Conservation (phyloP, 108 stramenopile genomes). For the Nannochloropsis oceanica region DNA sequence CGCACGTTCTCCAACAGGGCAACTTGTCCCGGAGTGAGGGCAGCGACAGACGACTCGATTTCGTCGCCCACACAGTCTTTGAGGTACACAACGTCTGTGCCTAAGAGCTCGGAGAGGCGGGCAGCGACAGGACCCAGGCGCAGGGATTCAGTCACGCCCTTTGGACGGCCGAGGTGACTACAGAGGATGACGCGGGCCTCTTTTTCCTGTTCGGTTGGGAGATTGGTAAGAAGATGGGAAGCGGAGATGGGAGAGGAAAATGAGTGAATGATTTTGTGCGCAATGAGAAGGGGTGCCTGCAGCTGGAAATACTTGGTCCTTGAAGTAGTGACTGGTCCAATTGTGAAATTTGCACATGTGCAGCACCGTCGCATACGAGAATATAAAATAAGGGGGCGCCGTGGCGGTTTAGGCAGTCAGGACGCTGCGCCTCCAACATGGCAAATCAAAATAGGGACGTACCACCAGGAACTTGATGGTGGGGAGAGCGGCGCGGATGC, state of each 20-base stretch:
- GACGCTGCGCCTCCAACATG: not conserved
- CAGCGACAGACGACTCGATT: no score
- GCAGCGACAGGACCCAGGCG: conserved; percentile 83
- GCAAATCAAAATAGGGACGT: not conserved
- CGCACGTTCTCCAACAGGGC: conserved; percentile 92
- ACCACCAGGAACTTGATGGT: conserved; percentile 83
- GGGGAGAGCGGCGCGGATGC: conserved; percentile 94
- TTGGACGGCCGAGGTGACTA: conserved; percentile 68
- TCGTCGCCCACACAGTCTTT: conserved; percentile 85
- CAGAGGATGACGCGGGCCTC: not conserved
- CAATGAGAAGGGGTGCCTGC: not conserved
- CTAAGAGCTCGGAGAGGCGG: conserved; percentile 82
- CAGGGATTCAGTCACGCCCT: conserved; percentile 98
- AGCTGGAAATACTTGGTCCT: not conserved
- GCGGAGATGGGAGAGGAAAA: not conserved
- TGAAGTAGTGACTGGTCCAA: not conserved
- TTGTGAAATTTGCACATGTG: not conserved
- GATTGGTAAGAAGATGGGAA: not conserved
- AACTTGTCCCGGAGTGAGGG: conserved; percentile 57
- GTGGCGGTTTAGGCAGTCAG: no score
- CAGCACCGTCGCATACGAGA: not conserved
- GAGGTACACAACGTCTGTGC: conserved; percentile 68
- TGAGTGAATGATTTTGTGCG: not conserved
- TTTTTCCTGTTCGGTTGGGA: not conserved
- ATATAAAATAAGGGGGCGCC: not conserved